phyloP scores from a whole-genome alignment of 2,329 filamentous ascomycete species.

The Tolypocladium guangdongense region DNA sequence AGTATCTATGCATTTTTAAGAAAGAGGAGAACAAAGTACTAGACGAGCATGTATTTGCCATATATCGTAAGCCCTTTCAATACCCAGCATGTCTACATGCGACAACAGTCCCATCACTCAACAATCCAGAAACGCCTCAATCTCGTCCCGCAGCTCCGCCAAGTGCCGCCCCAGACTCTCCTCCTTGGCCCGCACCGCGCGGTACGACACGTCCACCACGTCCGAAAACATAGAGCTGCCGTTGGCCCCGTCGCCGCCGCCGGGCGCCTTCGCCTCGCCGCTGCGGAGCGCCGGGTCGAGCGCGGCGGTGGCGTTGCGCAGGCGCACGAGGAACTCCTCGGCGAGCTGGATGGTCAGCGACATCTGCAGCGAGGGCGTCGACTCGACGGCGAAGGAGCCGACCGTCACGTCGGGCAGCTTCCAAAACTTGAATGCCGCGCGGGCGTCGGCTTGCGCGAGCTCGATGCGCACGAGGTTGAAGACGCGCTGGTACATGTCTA shows the following conservation, averaged over 20 bases:
- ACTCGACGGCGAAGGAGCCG: conserved; percentile 27
- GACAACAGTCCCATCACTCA: not conserved
- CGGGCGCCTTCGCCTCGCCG: conserved; percentile 1
- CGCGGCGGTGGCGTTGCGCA: conserved; percentile 19
- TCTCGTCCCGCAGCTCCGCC: conserved; percentile 19
- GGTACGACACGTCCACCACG: conserved; percentile 19
- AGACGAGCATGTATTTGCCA: not conserved
- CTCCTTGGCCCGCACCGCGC: conserved; percentile 21
- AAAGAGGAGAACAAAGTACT: not conserved
- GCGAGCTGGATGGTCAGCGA: conserved; percentile 30
- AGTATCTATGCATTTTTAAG: not conserved
- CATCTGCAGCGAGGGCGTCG: conserved; percentile 29
- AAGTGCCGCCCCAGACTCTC: conserved; percentile 22
- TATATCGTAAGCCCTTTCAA: not conserved
- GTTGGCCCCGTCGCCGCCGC: conserved; percentile 4
- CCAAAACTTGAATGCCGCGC: conserved; percentile 22
- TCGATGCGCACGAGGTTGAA: conserved; percentile 24
- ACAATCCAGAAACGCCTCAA: conserved; percentile 19
- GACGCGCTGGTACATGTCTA: conserved; percentile 29
- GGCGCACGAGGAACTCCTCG: conserved; percentile 26
- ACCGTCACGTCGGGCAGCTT: conserved; percentile 29
- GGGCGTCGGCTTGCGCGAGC: conserved; percentile 16
- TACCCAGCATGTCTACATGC: not conserved
- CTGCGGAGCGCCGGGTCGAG: conserved; percentile 13
- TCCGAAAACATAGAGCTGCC: conserved; percentile 19